Base-by-base conservation (phyloP, 1,139 yeast species). In the Geotrichum aggregatum region DNA sequence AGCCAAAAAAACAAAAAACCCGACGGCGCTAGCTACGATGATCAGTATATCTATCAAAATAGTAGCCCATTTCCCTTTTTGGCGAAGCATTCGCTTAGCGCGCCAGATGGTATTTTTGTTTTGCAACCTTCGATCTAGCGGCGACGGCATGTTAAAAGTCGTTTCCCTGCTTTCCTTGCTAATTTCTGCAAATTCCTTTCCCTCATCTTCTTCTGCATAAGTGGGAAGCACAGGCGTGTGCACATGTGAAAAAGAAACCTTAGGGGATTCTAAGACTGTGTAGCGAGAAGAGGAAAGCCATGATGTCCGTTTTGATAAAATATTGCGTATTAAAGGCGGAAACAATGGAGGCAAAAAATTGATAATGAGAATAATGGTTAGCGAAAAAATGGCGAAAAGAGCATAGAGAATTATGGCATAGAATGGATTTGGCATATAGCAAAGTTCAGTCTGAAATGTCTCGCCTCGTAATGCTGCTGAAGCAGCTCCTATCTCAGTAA, bases 361-460 rank as follows among this genome's bases (percentile, higher is more conserved):
- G 34, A 53, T 57, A 16, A 55, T 21, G 11, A 57, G 13, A 5
- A 61, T 39, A 18, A 56, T 43, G 2, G 51, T 45, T 5, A 60
- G 19, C 2, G 66, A 51, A 11, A 56, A 50, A 1, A 61, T 21
- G 1, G 62, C 65, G 34, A 61, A 52, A 2, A 63, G 24, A 5
- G 61, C 68, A 48, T 68, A 69, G 13, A 62, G 47, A 5, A 61
- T 54, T 40, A 69, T 61, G 0, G 89, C 78, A 28, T 67, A 63
- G 59, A 77, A 84, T 0, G 96, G 94, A 36, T 76, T 74, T 1
- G 95, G 95, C 66, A 87, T 69, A 59, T 79, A 80, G 63, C 96
- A 89, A 64, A 84, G 75, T 38, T 69, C 16, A n/a, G 42, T 39
- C 30, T 39, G 42, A 30, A 18, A 39, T 5, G 42, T 39, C 16